Conservation (phyloP, 805 yeast genomes). For the Starmerella ratchasimensis region DNA sequence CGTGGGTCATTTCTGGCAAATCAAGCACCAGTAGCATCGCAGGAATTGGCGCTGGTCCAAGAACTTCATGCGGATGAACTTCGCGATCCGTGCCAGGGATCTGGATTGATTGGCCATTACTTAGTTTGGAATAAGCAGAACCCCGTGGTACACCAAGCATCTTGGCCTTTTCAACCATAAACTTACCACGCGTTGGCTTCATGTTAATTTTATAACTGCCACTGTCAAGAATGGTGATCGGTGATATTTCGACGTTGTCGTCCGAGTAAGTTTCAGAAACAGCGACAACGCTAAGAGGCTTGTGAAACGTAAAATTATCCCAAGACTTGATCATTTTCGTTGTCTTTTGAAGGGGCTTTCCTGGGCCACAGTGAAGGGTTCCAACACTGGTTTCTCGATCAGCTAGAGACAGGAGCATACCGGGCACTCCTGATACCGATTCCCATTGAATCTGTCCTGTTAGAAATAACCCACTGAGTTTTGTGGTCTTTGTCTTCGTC, state of each 20-base stretch:
- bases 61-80: conserved; percentile 56
- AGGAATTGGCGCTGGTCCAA: conserved; percentile 46
- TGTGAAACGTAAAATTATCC: conserved; percentile 76
- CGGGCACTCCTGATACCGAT: conserved; percentile 85
- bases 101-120: conserved; percentile 45
- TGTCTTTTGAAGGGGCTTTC: conserved; percentile 32
- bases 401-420: conserved; percentile 64
- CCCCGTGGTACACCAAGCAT: conserved; percentile 60
- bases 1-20: conserved; percentile 44
- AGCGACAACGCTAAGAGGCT: conserved; percentile 38
- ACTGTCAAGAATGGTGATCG: conserved; percentile 14
- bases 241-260: conserved; percentile 20
- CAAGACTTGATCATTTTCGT: conserved; percentile 60
- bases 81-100: conserved; percentile 16
- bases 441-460: conserved; percentile 72
- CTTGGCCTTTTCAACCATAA: conserved; percentile 50
- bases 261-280: conserved; percentile 13
- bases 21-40: conserved; percentile 57
- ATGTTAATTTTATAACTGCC: conserved; percentile 57
- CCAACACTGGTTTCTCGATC: conserved; percentile 29
- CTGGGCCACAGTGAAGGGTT: conserved; percentile 10
- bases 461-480: conserved; percentile 51
- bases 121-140: conserved; percentile 40
- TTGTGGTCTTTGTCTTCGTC: conserved; percentile 42
- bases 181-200: conserved; percentile 61